Evolutionary conservation across 306 rosid genomes (phyloP).

Genomic region (Senna tora): DNA sequence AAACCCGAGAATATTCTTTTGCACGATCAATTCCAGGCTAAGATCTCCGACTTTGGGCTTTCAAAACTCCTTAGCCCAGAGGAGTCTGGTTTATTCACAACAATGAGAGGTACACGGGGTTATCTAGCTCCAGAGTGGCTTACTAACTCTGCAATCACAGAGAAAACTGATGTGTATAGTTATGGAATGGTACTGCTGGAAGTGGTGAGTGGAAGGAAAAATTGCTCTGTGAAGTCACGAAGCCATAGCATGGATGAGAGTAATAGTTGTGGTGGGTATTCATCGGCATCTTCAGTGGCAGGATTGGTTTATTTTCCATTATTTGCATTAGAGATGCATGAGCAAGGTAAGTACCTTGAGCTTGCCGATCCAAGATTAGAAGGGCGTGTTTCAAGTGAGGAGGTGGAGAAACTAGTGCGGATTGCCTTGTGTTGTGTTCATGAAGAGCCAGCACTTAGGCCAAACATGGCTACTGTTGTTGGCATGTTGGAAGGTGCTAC

Average conservation of each 20-base stretch:
- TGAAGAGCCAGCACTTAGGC: slow-evolving; percentile 85
- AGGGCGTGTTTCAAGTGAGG: slow-evolving; percentile 66
- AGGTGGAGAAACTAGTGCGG: slow-evolving; percentile 72
- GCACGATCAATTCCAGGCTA: slow-evolving; percentile 74
- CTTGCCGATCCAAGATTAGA: slow-evolving; percentile 74
- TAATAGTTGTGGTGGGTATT: slow-evolving; percentile 55
- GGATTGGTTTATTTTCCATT: slow-evolving; percentile 78
- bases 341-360: slow-evolving; percentile 71
- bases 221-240: slow-evolving; percentile 58
- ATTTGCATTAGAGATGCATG: slow-evolving; percentile 88
- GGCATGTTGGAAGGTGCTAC: slow-evolving; percentile 87
- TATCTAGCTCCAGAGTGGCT: slow-evolving; percentile 98
- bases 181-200: slow-evolving; percentile 94
- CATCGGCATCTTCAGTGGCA: slow-evolving; percentile 54
- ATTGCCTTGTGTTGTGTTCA: slow-evolving; percentile 87
- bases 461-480: slow-evolving; percentile 72
- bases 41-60: slow-evolving; percentile 92
- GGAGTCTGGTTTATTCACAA: slow-evolving; percentile 86
- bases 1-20: slow-evolving; percentile 92
- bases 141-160: slow-evolving; percentile 82
- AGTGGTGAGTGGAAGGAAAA: slow-evolving; percentile 82
- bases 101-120: slow-evolving; percentile 96
- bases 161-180: slow-evolving; percentile 87
- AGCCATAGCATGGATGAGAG: slow-evolving; percentile 67
- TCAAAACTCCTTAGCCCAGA: slow-evolving; percentile 81